A percentile compares a stretch with the other conserved stretches of the same genome.
Evolutionary conservation across 2,329 filamentous ascomycete genomes (phyloP).

Genomic region (Zopfia rhizophila): DNA sequence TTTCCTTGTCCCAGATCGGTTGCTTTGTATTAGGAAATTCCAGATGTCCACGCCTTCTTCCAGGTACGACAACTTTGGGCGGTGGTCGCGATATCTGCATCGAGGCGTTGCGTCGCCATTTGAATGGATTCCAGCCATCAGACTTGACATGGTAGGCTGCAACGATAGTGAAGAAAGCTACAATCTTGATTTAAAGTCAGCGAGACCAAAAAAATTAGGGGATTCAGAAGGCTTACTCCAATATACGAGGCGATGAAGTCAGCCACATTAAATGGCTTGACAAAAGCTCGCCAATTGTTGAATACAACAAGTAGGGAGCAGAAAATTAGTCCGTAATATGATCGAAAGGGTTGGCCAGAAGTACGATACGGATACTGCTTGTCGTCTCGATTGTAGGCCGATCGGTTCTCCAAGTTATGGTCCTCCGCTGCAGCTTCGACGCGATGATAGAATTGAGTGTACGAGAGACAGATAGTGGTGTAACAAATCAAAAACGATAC

Average conservation of each 20-base stretch:
- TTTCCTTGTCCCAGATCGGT: constrained; percentile 35
- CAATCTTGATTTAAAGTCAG: constrained; percentile 22
- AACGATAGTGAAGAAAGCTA: constrained; percentile 34
- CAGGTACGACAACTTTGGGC: constrained; percentile 38
- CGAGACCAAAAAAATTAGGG: neutral
- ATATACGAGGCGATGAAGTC: constrained; percentile 35
- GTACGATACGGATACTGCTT: constrained; percentile 42
- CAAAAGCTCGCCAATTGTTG: constrained; percentile 40
- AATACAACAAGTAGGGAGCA: constrained; percentile 36
- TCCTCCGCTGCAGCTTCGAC: constrained; percentile 37
- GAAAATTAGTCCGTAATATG: constrained; percentile 38
- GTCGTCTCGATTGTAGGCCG: constrained; percentile 39
- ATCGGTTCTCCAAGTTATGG: constrained; percentile 36
- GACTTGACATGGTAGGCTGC: constrained; percentile 38
- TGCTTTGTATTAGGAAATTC: constrained; percentile 37
- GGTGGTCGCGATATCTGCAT: constrained; percentile 41
- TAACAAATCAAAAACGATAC: constrained; percentile 53
- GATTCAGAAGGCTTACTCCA: constrained; percentile 28
- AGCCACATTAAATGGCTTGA: constrained; percentile 23
- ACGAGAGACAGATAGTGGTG: constrained; percentile 44
- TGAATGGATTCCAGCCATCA: constrained; percentile 38
- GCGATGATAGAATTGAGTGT: constrained; percentile 45
- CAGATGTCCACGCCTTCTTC: constrained; percentile 33
- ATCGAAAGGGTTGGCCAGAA: constrained; percentile 36
- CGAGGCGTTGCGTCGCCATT: constrained; percentile 36